Conservation (phyloP, 305 asterid genomes). For the Fraxinus sp. region DNA sequence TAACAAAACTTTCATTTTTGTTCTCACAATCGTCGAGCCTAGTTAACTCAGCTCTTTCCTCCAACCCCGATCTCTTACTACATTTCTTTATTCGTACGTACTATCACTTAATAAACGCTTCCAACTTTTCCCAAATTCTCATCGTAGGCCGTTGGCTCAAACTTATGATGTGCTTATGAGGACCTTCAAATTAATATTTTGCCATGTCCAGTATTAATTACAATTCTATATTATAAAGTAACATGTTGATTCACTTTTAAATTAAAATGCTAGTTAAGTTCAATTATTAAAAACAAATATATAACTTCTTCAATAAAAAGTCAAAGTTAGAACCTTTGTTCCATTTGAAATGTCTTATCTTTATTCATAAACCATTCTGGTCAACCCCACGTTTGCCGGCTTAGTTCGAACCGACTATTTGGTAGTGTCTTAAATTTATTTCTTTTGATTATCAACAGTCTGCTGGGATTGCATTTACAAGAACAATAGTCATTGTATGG, state of each 20-base stretch:
- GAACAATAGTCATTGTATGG: neutral
- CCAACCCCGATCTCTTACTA: neutral
- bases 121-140: neutral
- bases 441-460: neutral
- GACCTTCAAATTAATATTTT: neutral
- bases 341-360: neutral
- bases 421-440: neutral
- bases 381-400: neutral
- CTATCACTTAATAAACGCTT: neutral
- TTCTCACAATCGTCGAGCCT: neutral
- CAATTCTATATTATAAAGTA: neutral
- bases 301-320: neutral
- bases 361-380: neutral
- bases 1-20: neutral
- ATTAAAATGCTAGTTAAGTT: neutral
- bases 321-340: neutral
- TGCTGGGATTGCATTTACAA: neutral
- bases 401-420: neutral
- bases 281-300: neutral
- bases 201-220: neutral
- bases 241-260: neutral
- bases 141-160: neutral
- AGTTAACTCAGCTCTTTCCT: neutral
- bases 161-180: neutral
- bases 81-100: too few relatives aligned